A percentile compares a stretch with the other conserved stretches of the same genome.
Evolutionary conservation across 1,284 basidiomycete genomes (phyloP).

Genomic region (Mixia osmundae): DNA sequence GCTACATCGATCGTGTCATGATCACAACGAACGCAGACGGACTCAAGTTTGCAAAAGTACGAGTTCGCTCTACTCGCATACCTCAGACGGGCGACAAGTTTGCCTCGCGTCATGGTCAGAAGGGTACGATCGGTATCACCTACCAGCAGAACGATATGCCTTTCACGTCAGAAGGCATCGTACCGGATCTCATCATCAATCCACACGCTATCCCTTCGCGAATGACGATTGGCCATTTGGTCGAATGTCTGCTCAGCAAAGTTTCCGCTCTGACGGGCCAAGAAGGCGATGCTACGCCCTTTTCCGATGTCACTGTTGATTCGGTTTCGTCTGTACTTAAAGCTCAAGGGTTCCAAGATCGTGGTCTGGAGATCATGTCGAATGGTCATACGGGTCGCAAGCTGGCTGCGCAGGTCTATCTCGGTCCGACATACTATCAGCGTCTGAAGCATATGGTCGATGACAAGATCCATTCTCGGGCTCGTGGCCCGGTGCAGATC

Average conservation of each 20-base stretch:
- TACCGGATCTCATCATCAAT: conserved; percentile 94
- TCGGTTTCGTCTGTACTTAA: conserved; percentile 63
- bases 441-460: conserved; percentile 99
- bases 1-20: conserved; percentile 91
- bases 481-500: conserved; percentile 91
- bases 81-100: conserved; percentile 99
- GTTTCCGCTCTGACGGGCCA: conserved; percentile 87
- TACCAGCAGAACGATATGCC: conserved; percentile 99
- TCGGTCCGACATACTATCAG: conserved; percentile 98
- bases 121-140: conserved; percentile 97
- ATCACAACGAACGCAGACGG: conserved; percentile 91
- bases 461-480: conserved; percentile 97
- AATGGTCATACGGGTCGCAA: conserved; percentile 95
- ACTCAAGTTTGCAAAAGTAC: conserved; percentile 95
- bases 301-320: conserved; percentile 94
- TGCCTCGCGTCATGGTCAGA: conserved; percentile 96
- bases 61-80: conserved; percentile 79
- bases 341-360: conserved; percentile 74
- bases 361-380: conserved; percentile 91
- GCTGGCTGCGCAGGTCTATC: conserved; percentile 89
- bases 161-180: conserved; percentile 86
- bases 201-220: conserved; percentile 98
- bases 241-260: conserved; percentile 91
- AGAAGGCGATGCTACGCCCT: conserved; percentile 95
- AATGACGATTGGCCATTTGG: conserved; percentile 99